Evolutionary conservation across 352 stramenopile species (phyloP).

Genomic region (Globisporangium spinosum): DNA sequence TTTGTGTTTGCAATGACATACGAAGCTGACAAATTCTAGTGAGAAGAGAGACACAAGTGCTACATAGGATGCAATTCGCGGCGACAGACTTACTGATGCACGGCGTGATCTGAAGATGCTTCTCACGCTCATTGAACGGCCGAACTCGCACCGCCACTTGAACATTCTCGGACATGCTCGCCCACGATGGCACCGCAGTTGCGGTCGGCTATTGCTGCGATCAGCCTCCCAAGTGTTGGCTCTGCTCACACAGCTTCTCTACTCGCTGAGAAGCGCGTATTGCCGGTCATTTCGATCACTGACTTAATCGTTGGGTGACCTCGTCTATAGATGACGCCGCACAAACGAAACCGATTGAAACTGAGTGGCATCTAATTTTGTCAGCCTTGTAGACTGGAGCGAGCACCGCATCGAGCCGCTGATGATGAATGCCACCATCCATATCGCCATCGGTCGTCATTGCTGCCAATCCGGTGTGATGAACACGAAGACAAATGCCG

Average conservation of each 20-base stretch:
- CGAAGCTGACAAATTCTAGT: background rate
- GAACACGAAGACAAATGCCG: no score
- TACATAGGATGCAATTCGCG: background rate
- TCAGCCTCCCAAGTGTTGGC: background rate
- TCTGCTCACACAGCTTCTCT: background rate
- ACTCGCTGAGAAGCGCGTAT: background rate
- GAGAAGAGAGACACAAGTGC: background rate
- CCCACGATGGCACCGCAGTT: background rate
- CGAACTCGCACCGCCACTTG: slow-evolving; percentile 80
- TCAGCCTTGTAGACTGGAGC: background rate
- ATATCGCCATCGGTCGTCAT: no score
- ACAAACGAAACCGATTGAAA: slow-evolving; percentile 1
- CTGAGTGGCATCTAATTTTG: slow-evolving; percentile 2
- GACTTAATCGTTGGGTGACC: background rate
- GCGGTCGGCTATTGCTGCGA: background rate
- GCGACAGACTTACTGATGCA: slow-evolving; percentile 51
- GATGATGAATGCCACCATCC: background rate
- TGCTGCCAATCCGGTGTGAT: no score
- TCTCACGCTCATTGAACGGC: slow-evolving; percentile 82
- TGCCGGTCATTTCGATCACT: slow-evolving; percentile 1
- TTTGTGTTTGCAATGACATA: slow-evolving; percentile 9
- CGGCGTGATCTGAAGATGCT: slow-evolving; percentile 57
- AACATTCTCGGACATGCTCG: slow-evolving; percentile 75
- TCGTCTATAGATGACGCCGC: slow-evolving; percentile 6
- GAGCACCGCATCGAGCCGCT: background rate